A percentile compares a stretch with the other conserved stretches of the same genome.
Conservation (phyloP, 805 yeast genomes). For the Starmerella apis region DNA sequence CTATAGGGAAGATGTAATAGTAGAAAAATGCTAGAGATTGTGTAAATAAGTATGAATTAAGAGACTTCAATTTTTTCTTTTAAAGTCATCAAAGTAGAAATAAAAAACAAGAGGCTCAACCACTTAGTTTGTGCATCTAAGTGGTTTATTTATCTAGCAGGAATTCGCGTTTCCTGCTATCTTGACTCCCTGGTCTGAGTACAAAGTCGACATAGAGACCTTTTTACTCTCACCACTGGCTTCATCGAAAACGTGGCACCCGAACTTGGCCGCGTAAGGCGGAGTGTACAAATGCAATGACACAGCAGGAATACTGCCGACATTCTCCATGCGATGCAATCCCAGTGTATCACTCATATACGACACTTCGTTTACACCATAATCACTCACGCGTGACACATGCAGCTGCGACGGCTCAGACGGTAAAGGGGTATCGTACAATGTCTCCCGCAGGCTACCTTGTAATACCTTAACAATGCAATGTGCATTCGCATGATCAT, state of each 20-base stretch:
- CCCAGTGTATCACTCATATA: constrained; percentile 60
- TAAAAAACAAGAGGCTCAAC: too few relatives aligned
- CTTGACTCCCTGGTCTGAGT: constrained; percentile 48
- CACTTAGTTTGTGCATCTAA: too few relatives aligned
- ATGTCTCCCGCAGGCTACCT: constrained; percentile 48
- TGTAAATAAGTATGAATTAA: not conserved
- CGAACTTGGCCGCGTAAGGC: constrained; percentile 53
- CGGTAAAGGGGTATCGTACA: constrained; percentile 43
- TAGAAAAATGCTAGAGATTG: not conserved
- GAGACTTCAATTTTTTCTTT: too few relatives aligned
- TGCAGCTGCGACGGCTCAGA: constrained; percentile 19
- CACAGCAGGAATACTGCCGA: constrained; percentile 40
- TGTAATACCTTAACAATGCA: constrained; percentile 61
- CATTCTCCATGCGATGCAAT: constrained; percentile 52
- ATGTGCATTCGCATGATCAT: constrained; percentile 68
- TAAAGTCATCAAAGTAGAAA: too few relatives aligned
- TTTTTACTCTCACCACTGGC: constrained; percentile 42
- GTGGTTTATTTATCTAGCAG: too few relatives aligned
- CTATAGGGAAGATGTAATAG: too few relatives aligned
- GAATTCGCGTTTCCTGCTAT: not conserved
- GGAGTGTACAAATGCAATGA: constrained; percentile 68
- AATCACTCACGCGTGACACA: constrained; percentile 26
- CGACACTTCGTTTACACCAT: constrained; percentile 39
- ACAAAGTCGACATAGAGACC: constrained; percentile 49
- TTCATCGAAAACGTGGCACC: constrained; percentile 39